Conservation (phyloP, 331 rosid genomes). For the Malus hybrid region DNA sequence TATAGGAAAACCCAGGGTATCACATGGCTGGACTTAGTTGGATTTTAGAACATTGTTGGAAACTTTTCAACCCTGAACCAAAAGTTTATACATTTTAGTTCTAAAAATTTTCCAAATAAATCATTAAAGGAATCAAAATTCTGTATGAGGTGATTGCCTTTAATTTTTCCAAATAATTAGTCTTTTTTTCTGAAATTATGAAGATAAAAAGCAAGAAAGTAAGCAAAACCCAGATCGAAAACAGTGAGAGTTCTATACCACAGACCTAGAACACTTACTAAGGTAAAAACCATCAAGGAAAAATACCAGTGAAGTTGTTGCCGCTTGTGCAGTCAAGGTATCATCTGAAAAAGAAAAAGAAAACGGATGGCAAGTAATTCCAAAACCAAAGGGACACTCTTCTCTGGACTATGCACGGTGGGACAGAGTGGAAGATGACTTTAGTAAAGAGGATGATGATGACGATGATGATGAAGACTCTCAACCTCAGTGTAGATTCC, state of each 20-base stretch:
- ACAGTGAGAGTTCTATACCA: too few relatives aligned
- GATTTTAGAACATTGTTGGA: too few relatives aligned
- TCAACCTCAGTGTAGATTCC: constrained; percentile 70
- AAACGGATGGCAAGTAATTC: constrained; percentile 77
- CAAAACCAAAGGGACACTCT: constrained; percentile 92
- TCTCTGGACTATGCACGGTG: constrained; percentile 79
- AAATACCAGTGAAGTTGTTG: not conserved
- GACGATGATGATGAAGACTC: constrained; percentile 57
- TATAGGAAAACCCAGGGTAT: too few relatives aligned
- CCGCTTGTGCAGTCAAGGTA: constrained; percentile 29
- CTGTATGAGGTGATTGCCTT: not conserved
- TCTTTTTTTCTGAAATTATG: too few relatives aligned
- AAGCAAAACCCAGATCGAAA: too few relatives aligned
- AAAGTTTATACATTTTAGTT: too few relatives aligned
- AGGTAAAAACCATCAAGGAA: not conserved
- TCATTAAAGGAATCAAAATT: not conserved
- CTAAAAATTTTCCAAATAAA: too few relatives aligned
- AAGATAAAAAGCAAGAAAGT: too few relatives aligned
- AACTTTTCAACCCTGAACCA: too few relatives aligned
- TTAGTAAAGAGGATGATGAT: constrained; percentile 62
- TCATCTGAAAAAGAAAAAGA: constrained; percentile 31
- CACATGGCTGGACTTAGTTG: too few relatives aligned
- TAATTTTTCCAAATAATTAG: not conserved
- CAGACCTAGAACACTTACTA: too few relatives aligned
- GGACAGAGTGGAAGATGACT: constrained; percentile 87